Evolutionary conservation across 805 yeast species (phyloP), one percentile per base, ranked within the genome.

Genomic region (Yarrowia divulgata): DNA sequence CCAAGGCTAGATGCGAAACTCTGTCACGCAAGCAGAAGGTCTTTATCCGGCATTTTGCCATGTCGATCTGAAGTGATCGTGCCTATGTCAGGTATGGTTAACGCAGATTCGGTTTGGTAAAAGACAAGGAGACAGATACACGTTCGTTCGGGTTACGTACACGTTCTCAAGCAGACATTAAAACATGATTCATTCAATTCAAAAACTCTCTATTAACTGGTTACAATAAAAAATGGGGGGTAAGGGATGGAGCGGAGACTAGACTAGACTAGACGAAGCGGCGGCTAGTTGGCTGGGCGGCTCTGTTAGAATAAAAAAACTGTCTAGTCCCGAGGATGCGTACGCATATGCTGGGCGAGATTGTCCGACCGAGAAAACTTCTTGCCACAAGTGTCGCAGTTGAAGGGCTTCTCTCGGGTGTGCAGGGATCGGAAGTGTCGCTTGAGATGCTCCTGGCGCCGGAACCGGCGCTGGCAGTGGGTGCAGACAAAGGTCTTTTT

Each of bases 361-460:
- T 77, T 77, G 69, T 77, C 79, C 18, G 78, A 75, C 34, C 79
- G 73, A 32, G 79, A 77, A 67, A 77, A 77, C 69, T 70, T 64
- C 73, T 77, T 77, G 48, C 75, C 75, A 58, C 79, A 77, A 32
- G 72, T 71, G n/a, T 69, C 71, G 70, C 79, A 77, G 57, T 72
- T 73, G 70, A 74, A 77, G 6, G 79, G 94, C 76, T 88, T 89
- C 69, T 88, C 91, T 69, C 87, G 83, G 42, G 79, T 88, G 74
- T 90, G 95, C 70, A 90, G 81, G 19, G 91, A 87, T 70, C 93
- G 80, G 75, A 87, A 85, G 74, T 90, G 95, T 70, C 95, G 82
- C 75, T 88, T 88, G 73, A 90, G 79, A 77, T 90, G 95, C 74
- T 90, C 95, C 76, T 89, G 91, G 73, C 95, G 82, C 75, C 88